Percentiles rank a stretch among this genome's conserved stretches.
Evolutionary conservation across 306 rosid species (phyloP).

Genomic region (Trifolium pratense): DNA sequence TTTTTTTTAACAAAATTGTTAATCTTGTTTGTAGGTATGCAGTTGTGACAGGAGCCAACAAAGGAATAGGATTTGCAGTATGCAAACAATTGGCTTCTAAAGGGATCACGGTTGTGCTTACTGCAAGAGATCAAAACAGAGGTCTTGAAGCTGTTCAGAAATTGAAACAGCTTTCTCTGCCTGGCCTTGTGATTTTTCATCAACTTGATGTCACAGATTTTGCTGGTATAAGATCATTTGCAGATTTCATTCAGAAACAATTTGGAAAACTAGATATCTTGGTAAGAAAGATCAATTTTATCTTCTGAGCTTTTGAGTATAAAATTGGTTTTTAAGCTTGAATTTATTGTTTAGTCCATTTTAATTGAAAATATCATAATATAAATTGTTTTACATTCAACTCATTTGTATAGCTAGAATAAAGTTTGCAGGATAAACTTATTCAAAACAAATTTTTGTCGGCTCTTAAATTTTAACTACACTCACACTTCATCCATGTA

Average conservation of each 20-base stretch:
- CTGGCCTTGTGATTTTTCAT: constrained; percentile 38
- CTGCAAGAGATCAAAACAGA: constrained; percentile 44
- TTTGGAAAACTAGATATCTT: constrained; percentile 50
- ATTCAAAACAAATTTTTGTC: no score
- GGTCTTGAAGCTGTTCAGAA: constrained; percentile 44
- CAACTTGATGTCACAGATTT: constrained; percentile 47
- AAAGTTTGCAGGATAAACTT: no score
- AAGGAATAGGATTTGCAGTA: constrained; percentile 42
- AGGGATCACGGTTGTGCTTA: constrained; percentile 39
- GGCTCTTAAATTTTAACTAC: no score
- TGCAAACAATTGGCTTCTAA: constrained; percentile 47
- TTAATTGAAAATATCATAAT: no score
- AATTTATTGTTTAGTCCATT: not conserved
- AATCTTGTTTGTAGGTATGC: constrained; percentile 28
- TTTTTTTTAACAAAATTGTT: no score
- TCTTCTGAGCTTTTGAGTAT: not conserved
- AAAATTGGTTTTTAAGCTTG: not conserved
- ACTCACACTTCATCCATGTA: no score
- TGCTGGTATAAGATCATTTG: constrained; percentile 34
- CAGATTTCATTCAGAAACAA: constrained; percentile 34
- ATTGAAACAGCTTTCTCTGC: constrained; percentile 22
- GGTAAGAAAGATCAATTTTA: constrained; percentile 14
- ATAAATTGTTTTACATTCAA: not conserved
- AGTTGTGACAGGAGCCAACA: constrained; percentile 42
- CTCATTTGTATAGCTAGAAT: no score